These are phyloP conservation scores for Blastomyces silverae DNA, from an alignment of 2,329 filamentous ascomycete species.

Conservation along the genomic window DNA sequence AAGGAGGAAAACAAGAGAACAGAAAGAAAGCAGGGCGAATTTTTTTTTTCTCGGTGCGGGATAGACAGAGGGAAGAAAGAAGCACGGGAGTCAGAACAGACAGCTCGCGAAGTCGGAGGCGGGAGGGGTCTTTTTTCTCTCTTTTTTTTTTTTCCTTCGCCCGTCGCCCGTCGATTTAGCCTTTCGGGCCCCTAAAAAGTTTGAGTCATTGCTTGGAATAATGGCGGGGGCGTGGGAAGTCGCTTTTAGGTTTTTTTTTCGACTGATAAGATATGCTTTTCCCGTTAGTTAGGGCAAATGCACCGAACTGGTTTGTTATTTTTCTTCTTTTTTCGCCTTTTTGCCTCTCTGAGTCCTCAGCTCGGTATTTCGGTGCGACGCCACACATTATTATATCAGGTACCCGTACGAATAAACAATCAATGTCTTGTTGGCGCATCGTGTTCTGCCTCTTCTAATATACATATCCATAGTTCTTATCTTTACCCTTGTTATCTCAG, in stretches of 20 bases:
- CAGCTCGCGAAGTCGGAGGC: background rate
- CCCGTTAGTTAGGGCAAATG: too few relatives aligned
- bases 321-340: background rate
- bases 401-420: background rate
- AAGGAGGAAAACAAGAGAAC: background rate
- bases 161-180: slow-evolving; percentile 3
- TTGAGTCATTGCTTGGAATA: slow-evolving; percentile 17
- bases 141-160: background rate
- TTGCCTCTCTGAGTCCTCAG: background rate
- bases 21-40: background rate
- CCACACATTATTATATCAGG: background rate
- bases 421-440: background rate
- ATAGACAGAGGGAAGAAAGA: background rate
- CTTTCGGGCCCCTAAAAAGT: slow-evolving; percentile 11
- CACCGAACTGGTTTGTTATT: too few relatives aligned
- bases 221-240: slow-evolving; percentile 13
- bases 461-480: too few relatives aligned
- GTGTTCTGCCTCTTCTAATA: background rate
- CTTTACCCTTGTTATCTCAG: background rate
- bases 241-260: background rate
- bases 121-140: background rate
- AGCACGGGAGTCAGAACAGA: too few relatives aligned
- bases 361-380: background rate
- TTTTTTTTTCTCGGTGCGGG: background rate
- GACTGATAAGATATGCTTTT: slow-evolving; percentile 1